phyloP scores from a whole-genome alignment of 202 grass and related monocot genomes.

The Bolboschoenoplectus hybrid region DNA sequence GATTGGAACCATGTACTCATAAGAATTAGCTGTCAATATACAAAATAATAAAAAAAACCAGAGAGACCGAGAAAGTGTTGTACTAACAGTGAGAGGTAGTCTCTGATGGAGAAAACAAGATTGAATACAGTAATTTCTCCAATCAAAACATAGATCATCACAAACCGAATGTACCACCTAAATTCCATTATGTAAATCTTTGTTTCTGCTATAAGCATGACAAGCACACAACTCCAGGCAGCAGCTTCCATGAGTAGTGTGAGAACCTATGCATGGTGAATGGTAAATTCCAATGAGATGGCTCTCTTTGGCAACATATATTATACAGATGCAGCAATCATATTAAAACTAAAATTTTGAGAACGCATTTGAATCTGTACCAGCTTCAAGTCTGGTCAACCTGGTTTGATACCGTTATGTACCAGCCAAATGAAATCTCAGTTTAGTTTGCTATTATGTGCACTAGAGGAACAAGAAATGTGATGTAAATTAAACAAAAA shows the following conservation, averaged over 20 bases:
- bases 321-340: neutral
- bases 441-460: constrained; percentile 3
- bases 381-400: neutral
- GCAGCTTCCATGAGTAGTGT: constrained; percentile 62
- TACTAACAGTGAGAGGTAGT: constrained; percentile 45
- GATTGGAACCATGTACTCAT: neutral
- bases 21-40: neutral
- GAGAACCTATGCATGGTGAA: constrained; percentile 57
- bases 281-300: constrained; percentile 28
- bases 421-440: neutral
- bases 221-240: constrained; percentile 83
- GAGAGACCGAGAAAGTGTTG: neutral
- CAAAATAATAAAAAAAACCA: constrained; percentile 8
- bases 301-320: neutral
- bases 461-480: constrained; percentile 8
- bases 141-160: constrained; percentile 80
- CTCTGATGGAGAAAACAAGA: constrained; percentile 70
- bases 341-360: neutral
- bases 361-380: neutral
- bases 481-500: constrained; percentile 4
- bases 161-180: constrained; percentile 91
- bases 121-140: constrained; percentile 84
- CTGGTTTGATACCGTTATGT: neutral
- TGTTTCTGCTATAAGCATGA: constrained; percentile 74
- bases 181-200: constrained; percentile 83